Percentiles rank a stretch among this genome's conserved stretches.
Conservation (phyloP, 352 stramenopile species). For the Aphanomyces euteiches region DNA sequence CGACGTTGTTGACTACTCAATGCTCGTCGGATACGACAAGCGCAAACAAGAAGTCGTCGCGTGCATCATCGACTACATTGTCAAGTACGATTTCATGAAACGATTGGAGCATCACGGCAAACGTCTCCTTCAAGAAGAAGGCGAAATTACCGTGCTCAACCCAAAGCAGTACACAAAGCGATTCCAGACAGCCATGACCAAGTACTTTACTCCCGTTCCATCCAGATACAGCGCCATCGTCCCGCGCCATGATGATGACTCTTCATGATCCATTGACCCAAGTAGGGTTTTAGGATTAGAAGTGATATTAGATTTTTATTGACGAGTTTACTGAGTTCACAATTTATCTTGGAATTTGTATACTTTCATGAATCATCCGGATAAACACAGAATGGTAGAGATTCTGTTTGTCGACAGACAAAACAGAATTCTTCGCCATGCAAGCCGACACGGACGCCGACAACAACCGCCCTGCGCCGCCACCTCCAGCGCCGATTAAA, state of each 20-base stretch:
- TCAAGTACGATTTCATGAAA: constrained; percentile 90
- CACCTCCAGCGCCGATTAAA: background rate
- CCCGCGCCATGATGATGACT: constrained; percentile 3
- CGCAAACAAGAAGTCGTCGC: constrained; percentile 82
- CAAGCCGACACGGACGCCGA: background rate
- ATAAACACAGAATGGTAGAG: background rate
- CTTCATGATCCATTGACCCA: too few relatives aligned
- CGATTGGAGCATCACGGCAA: constrained; percentile 87
- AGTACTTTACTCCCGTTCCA: constrained; percentile 85
- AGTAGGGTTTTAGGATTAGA: too few relatives aligned
- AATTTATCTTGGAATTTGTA: constrained; percentile 1
- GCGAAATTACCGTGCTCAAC: constrained; percentile 84
- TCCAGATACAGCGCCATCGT: constrained; percentile 56
- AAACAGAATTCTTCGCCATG: constrained; percentile 10
- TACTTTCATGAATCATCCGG: constrained; percentile 3
- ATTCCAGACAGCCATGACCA: constrained; percentile 83
- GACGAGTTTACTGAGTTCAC: too few relatives aligned
- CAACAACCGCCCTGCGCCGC: background rate
- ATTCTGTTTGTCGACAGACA: background rate
- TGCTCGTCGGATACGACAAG: constrained; percentile 84
- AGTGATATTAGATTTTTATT: too few relatives aligned
- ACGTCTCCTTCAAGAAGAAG: constrained; percentile 84
- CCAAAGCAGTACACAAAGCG: constrained; percentile 83
- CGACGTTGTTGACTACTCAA: constrained; percentile 84
- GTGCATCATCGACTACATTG: constrained; percentile 88